These are phyloP conservation scores for Pichia exigua DNA, from an alignment of 805 yeast genomes.

Conservation along the genomic window DNA sequence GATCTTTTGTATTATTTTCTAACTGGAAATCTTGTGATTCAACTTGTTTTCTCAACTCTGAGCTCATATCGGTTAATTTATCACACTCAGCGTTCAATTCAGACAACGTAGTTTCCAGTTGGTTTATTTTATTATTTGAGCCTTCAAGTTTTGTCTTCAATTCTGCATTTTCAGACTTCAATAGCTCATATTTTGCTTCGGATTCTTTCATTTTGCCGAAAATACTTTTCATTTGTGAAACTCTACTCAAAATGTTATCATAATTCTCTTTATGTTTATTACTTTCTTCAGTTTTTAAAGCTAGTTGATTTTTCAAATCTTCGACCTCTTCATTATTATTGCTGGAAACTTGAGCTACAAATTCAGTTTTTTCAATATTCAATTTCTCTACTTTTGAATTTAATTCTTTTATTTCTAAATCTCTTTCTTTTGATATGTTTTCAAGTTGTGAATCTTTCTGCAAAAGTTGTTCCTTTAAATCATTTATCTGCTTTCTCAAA, in stretches of 20 bases:
- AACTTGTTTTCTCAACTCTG: conserved; percentile 31
- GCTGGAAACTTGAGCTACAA: background rate
- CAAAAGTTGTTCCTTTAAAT: background rate
- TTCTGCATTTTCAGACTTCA: conserved; percentile 28
- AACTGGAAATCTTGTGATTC: conserved; percentile 34
- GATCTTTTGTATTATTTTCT: conserved; percentile 34
- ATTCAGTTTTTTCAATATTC: background rate
- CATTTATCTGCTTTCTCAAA: background rate
- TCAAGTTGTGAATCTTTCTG: background rate
- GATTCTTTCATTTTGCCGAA: conserved; percentile 69
- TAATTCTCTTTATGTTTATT: conserved; percentile 53
- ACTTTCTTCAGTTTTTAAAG: conserved; percentile 38
- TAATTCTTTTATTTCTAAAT: background rate
- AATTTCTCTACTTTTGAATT: conserved; percentile 5
- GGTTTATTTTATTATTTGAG: background rate
- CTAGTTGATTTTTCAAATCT: background rate
- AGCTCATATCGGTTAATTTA: conserved; percentile 34
- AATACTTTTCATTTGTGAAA: conserved; percentile 67
- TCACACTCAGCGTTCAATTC: conserved; percentile 41
- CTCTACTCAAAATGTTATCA: conserved; percentile 50
- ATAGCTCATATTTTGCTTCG: conserved; percentile 43
- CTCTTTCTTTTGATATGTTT: background rate
- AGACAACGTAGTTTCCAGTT: background rate
- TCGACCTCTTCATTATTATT: background rate
- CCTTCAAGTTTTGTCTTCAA: conserved; percentile 28